Evolutionary conservation across 257 asterid genomes (phyloP).

Genomic region (Gynochthodes officinalis): DNA sequence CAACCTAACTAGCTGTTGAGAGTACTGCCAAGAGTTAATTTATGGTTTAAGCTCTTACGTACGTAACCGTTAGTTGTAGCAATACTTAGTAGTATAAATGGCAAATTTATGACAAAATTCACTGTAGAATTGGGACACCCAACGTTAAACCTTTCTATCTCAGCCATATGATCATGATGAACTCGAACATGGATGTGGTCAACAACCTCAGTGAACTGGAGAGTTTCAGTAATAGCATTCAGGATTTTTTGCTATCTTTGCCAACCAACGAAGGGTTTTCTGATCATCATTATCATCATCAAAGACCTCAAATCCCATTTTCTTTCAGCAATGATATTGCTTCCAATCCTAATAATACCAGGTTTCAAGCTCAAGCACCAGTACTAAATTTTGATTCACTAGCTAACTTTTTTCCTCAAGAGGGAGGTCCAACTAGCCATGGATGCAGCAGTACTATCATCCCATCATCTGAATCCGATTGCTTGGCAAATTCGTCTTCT

Average conservation of each 20-base stretch:
- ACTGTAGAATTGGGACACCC: conserved; percentile 26
- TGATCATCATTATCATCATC: conserved; percentile 41
- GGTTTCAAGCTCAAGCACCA: background rate
- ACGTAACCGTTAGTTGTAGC: background rate
- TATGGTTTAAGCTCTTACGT: conserved; percentile 3
- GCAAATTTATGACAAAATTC: conserved; percentile 35
- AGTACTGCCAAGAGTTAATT: background rate
- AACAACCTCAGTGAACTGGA: conserved; percentile 42
- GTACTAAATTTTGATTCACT: conserved; percentile 26
- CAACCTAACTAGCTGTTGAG: conserved; percentile 3
- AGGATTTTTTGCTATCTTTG: conserved; percentile 30
- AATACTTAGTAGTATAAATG: background rate
- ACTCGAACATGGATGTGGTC: conserved; percentile 36
- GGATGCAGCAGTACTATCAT: conserved; percentile 13
- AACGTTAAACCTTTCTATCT: conserved; percentile 31
- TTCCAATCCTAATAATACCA: background rate
- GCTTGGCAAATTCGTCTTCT: conserved; percentile 29
- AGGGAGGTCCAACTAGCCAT: conserved; percentile 22
- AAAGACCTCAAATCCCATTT: conserved; percentile 20
- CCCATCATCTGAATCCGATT: conserved; percentile 29
- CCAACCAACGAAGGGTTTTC: conserved; percentile 27
- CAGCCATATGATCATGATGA: conserved; percentile 9
- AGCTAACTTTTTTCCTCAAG: conserved; percentile 42
- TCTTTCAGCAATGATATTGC: conserved; percentile 30
- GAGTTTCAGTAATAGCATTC: conserved; percentile 32